Evolutionary conservation across 2,329 filamentous ascomycete species (phyloP).

Genomic region (Lachnellula subtilissima): DNA sequence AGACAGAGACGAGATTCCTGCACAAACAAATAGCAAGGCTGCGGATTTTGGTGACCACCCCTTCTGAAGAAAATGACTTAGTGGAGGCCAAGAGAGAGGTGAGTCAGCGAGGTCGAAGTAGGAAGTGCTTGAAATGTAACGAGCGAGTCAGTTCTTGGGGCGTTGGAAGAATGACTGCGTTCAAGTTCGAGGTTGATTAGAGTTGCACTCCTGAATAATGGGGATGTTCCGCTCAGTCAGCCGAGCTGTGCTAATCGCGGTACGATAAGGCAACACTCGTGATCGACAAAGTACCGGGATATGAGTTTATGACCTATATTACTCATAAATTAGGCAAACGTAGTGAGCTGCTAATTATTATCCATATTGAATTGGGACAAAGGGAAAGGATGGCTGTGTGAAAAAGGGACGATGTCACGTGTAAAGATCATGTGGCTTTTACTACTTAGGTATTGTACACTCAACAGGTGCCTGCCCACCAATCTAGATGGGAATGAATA

Average conservation of each 20-base stretch:
- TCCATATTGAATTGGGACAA: no score
- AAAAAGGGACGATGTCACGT: no score
- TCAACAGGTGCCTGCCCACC: no score
- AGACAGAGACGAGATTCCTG: constrained; percentile 22
- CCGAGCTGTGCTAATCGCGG: neutral
- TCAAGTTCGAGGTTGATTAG: neutral
- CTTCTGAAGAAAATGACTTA: neutral
- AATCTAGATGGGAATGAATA: no score
- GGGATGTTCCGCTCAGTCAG: neutral
- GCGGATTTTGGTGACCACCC: constrained; percentile 3
- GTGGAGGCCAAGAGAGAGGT: neutral
- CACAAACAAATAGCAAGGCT: constrained; percentile 23
- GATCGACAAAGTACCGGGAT: neutral
- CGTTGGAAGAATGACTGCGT: neutral
- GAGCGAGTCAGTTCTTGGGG: neutral
- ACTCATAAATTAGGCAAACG: no score
- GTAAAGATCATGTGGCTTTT: no score
- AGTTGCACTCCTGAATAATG: neutral
- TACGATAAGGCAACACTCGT: neutral
- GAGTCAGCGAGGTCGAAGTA: no score
- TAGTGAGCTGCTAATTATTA: no score
- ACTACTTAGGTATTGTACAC: no score
- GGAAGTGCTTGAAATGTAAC: no score
- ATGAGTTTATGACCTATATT: no score
- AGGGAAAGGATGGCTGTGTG: no score